Conservation (phyloP, 495 filamentous ascomycete species). For the Penicillium atrosanguineum region DNA sequence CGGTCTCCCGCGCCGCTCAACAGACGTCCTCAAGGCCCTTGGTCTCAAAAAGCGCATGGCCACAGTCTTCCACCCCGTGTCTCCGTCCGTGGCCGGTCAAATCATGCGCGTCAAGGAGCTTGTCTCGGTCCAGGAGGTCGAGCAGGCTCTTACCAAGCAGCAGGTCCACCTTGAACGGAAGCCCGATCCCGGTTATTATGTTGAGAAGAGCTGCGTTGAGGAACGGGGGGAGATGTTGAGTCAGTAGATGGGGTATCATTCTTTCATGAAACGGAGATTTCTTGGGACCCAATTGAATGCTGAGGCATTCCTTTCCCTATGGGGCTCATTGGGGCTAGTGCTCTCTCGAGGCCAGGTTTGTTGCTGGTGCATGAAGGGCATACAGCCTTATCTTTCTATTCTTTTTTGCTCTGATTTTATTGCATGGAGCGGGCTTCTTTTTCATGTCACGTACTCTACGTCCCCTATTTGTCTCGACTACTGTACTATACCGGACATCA, state of each 20-base stretch:
- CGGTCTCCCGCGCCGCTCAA: slow-evolving; percentile 78
- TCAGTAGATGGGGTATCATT: slow-evolving; percentile 2
- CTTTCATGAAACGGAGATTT: neutral
- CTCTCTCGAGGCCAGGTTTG: neutral
- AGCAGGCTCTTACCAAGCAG: slow-evolving; percentile 60
- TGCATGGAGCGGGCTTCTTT: slow-evolving; percentile 44
- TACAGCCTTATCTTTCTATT: slow-evolving; percentile 8
- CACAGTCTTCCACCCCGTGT: slow-evolving; percentile 90
- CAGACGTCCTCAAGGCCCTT: slow-evolving; percentile 82
- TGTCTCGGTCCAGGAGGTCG: slow-evolving; percentile 82
- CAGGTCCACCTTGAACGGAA: slow-evolving; percentile 72
- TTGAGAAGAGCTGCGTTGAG: slow-evolving; percentile 61
- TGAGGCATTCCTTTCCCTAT: neutral
- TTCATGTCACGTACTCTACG: slow-evolving; percentile 28
- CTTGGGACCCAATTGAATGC: neutral
- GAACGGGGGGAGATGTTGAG: slow-evolving; percentile 25
- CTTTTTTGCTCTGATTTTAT: slow-evolving; percentile 24
- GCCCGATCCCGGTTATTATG: slow-evolving; percentile 80
- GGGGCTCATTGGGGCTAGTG: neutral
- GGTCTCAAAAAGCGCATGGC: slow-evolving; percentile 84
- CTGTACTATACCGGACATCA: slow-evolving; percentile 36
- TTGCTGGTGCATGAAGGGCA: neutral
- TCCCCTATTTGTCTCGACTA: slow-evolving; percentile 16
- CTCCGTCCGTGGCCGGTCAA: slow-evolving; percentile 80
- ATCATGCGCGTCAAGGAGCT: slow-evolving; percentile 98